Evolutionary conservation across 2,329 filamentous ascomycete species (phyloP), one percentile per base, ranked within the genome.

Genomic region (Botrytis porri): DNA sequence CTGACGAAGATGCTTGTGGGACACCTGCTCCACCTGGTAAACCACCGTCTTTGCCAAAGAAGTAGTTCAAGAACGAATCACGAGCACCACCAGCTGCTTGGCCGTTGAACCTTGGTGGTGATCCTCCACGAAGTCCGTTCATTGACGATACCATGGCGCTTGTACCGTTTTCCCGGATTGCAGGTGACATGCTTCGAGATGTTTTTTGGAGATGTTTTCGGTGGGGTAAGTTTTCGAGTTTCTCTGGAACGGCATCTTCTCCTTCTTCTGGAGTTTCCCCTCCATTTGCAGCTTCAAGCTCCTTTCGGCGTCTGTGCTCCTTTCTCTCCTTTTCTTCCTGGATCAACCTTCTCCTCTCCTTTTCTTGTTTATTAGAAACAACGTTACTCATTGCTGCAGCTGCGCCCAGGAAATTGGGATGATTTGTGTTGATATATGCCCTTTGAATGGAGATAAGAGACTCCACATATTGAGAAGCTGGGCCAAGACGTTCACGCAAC

Each of bases 351-450:
- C 94, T 95, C 82, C 94, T 92, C 83, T 99, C 95, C 77, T 94
- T 92, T 77, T 99, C 96, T 81, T 98, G 94, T 84, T 96, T 97
- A 81, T 92, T 95, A 80, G 90, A 93, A 75, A 99, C 97, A 64
- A 99, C 95, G 65, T 96, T 94, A 77, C 94, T 95, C 96, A 99
- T 99, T 75, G 96, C 96, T 51, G 95, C 95, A 35, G 96, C 95
- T 25, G 96, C 96, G 62, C 96, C 96, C 25, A 98, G 89, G 85
- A 99, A 99, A 83, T 99, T 99, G 66, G 96, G 96, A 81, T 99
- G 96, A 80, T 99, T 99, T 60, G 96, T 99, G 85, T 99, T 99
- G 84, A 99, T 98, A 83, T 99, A 99, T 32, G 96, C 96, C 77
- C 96, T 89, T 83, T 99, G 96, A 74, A 99, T 99, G 39, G 96